Conservation (phyloP, 139 green algal species). For the Haematococcus sp. region DNA sequence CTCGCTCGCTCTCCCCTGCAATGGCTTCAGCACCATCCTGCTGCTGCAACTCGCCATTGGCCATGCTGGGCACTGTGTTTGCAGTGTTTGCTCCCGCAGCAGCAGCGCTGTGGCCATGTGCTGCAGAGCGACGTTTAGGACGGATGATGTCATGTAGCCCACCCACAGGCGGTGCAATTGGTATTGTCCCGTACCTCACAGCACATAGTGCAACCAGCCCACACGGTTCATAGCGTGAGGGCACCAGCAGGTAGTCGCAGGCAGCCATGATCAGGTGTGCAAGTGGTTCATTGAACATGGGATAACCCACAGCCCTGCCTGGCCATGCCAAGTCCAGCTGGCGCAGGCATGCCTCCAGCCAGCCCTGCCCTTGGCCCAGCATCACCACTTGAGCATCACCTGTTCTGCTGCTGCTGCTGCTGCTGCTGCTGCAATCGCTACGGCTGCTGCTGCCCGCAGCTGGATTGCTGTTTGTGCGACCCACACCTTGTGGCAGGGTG, state of each 20-base stretch:
- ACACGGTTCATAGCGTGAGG: slow-evolving; percentile 81
- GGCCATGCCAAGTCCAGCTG: slow-evolving; percentile 56
- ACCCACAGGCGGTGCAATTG: slow-evolving; percentile 64
- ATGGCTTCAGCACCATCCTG: background rate
- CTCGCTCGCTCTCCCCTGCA: background rate
- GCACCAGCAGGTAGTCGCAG: slow-evolving; percentile 75
- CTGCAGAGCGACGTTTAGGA: background rate
- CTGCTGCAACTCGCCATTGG: background rate
- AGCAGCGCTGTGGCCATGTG: background rate
- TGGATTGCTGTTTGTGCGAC: no score
- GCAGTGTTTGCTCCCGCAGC: background rate
- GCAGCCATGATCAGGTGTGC: slow-evolving; percentile 76
- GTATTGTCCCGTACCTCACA: slow-evolving; percentile 73
- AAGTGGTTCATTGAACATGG: slow-evolving; percentile 63
- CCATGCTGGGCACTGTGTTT: background rate
- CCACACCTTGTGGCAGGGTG: no score
- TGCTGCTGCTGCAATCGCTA: background rate
- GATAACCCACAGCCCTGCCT: slow-evolving; percentile 49
- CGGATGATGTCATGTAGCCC: slow-evolving; percentile 72
- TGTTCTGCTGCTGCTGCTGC: background rate
- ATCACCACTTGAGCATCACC: background rate
- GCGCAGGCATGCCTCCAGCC: slow-evolving; percentile 61
- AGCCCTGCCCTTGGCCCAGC: slow-evolving; percentile 43
- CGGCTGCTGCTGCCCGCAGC: background rate
- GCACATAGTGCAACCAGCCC: slow-evolving; percentile 77